Percentiles rank a stretch among this genome's conserved stretches.
Conservation (phyloP, 2,329 filamentous ascomycete genomes). For the Alternaria sp. region DNA sequence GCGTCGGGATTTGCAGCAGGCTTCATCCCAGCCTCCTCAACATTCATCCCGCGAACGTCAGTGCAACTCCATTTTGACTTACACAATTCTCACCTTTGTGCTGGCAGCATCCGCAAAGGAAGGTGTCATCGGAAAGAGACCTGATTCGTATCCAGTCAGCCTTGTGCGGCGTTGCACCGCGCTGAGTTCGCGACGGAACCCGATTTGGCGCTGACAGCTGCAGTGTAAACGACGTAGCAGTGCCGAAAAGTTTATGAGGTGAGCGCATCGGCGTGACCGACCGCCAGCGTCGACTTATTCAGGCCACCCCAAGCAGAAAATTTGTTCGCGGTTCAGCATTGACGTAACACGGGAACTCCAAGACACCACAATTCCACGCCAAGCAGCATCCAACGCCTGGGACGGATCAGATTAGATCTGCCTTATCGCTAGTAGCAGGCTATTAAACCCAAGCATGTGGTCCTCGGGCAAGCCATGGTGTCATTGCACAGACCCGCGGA, state of each 20-base stretch:
- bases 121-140: neutral
- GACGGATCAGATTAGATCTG: conserved; percentile 17
- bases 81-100: neutral
- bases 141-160: neutral
- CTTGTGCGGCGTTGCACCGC: neutral
- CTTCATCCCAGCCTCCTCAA: neutral
- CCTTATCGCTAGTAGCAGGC: neutral
- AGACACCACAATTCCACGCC: conserved; percentile 2
- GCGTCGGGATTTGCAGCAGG: neutral
- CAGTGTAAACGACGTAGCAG: neutral
- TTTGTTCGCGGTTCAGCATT: conserved; percentile 1
- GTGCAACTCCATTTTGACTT: neutral
- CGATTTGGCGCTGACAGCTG: conserved; percentile 1
- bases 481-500: conserved; percentile 1
- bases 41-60: neutral
- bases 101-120: neutral
- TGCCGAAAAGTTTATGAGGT: neutral
- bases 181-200: neutral
- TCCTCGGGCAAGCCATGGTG: conserved; percentile 1
- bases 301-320: neutral
- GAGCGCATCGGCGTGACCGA: neutral
- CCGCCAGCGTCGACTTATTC: neutral
- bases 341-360: conserved; percentile 12
- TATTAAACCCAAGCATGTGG: neutral
- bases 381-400: neutral